Evolutionary conservation across 768 basidiomycete genomes (phyloP).

Genomic region (Auricularia cornea): DNA sequence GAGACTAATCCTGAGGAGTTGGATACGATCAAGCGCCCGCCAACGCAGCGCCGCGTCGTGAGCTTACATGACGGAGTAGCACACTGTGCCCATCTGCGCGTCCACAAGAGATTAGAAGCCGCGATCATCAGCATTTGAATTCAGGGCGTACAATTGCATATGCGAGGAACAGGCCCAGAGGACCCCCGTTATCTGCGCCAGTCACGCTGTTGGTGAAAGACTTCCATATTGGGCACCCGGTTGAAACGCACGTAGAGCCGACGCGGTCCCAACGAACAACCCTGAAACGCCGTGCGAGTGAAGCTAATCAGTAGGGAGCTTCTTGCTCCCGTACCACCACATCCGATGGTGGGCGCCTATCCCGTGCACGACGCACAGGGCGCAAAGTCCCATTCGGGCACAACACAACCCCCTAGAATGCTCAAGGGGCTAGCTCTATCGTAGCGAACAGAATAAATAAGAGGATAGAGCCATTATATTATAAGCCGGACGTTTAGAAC

Average conservation of each 20-base stretch:
- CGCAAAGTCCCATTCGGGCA: too few relatives aligned
- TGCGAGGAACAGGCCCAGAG: constrained; percentile 67
- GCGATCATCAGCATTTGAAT: too few relatives aligned
- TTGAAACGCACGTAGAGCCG: not conserved
- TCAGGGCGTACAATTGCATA: constrained; percentile 32
- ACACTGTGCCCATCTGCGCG: constrained; percentile 50
- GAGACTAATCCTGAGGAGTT: constrained; percentile 41
- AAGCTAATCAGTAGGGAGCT: too few relatives aligned
- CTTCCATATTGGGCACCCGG: not conserved
- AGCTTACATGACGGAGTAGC: constrained; percentile 54
- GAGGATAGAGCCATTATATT: too few relatives aligned
- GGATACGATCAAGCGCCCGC: constrained; percentile 24
- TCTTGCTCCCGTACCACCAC: too few relatives aligned
- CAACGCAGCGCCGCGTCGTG: not conserved
- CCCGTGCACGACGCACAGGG: too few relatives aligned
- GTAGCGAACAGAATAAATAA: too few relatives aligned
- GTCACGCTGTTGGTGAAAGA: not conserved
- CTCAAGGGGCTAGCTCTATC: too few relatives aligned
- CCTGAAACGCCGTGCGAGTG: constrained; percentile 41
- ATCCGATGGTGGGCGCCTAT: too few relatives aligned
- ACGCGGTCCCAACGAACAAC: constrained; percentile 8
- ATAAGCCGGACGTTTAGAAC: too few relatives aligned
- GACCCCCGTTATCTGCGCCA: constrained; percentile 47
- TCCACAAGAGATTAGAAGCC: not conserved
- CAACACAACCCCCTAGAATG: too few relatives aligned